Evolutionary conservation across 2,329 filamentous ascomycete species (phyloP).

Genomic region (Pseudopithomyces chartarum): DNA sequence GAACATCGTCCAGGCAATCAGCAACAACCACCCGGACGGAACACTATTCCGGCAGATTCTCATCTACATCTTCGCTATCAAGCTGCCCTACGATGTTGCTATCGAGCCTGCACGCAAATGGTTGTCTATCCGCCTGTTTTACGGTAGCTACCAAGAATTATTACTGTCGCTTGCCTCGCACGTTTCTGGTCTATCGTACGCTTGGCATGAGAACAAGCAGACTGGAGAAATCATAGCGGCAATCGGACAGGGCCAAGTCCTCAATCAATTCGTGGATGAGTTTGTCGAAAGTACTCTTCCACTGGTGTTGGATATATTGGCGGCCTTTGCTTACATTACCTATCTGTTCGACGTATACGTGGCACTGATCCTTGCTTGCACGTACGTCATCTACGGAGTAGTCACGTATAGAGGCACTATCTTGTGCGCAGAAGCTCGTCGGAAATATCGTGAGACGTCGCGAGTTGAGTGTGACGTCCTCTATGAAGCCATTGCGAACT

Average conservation of each 20-base stretch:
- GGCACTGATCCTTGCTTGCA: slow-evolving; percentile 22
- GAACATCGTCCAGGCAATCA: slow-evolving; percentile 71
- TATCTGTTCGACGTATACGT: slow-evolving; percentile 62
- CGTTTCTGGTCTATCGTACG: slow-evolving; percentile 68
- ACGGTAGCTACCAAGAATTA: slow-evolving; percentile 63
- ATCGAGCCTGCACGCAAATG: slow-evolving; percentile 47
- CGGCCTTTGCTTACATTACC: slow-evolving; percentile 63
- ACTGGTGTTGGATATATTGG: slow-evolving; percentile 49
- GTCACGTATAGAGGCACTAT: slow-evolving; percentile 2
- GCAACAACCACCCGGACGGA: slow-evolving; percentile 47
- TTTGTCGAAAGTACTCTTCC: slow-evolving; percentile 63
- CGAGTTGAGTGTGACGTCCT: slow-evolving; percentile 45
- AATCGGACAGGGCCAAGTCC: slow-evolving; percentile 61
- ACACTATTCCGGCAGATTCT: slow-evolving; percentile 56
- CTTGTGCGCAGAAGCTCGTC: not conserved
- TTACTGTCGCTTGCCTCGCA: slow-evolving; percentile 53
- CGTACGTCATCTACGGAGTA: slow-evolving; percentile 1
- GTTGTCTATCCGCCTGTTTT: slow-evolving; percentile 59
- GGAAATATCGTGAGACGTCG: not conserved
- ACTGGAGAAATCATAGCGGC: slow-evolving; percentile 65
- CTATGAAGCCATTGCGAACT: slow-evolving; percentile 60
- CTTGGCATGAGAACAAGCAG: slow-evolving; percentile 60
- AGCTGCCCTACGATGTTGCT: slow-evolving; percentile 28
- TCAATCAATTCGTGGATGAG: slow-evolving; percentile 49
- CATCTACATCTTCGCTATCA: slow-evolving; percentile 54